Conservation (phyloP, 169 alveolate species). For the Perkinsus marinus region DNA sequence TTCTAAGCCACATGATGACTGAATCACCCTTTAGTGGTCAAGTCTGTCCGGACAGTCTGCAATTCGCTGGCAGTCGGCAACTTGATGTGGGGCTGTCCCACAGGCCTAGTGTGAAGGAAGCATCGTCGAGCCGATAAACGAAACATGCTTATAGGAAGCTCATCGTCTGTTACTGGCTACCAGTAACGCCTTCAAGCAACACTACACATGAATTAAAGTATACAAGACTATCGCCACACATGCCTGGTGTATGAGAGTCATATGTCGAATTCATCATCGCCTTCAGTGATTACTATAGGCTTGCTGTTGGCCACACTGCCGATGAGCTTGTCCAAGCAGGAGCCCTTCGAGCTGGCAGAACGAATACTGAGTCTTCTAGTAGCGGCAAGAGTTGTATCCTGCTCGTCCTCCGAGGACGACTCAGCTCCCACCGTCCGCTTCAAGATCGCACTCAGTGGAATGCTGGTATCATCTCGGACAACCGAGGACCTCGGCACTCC, state of each 20-base stretch:
- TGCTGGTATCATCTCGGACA: neutral
- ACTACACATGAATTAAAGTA: neutral
- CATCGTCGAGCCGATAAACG: neutral
- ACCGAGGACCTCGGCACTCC: neutral
- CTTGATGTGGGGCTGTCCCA: neutral
- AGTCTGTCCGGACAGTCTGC: neutral
- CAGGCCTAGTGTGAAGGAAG: neutral
- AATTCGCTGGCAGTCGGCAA: neutral
- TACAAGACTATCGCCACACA: neutral
- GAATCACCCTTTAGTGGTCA: neutral
- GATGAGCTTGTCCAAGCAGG: neutral
- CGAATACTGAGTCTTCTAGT: neutral
- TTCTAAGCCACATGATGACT: neutral
- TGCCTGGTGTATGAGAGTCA: neutral
- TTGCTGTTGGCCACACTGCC: neutral
- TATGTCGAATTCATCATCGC: neutral
- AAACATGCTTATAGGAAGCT: neutral
- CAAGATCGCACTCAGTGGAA: neutral
- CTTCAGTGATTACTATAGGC: neutral
- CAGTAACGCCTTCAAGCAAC: neutral
- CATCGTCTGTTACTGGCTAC: neutral
- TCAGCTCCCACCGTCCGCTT: neutral
- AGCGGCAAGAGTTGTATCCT: neutral
- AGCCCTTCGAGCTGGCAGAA: neutral
- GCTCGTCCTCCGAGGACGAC: neutral